Base-by-base conservation (phyloP, 1,284 basidiomycete genomes). In the Marasmius oreades region DNA sequence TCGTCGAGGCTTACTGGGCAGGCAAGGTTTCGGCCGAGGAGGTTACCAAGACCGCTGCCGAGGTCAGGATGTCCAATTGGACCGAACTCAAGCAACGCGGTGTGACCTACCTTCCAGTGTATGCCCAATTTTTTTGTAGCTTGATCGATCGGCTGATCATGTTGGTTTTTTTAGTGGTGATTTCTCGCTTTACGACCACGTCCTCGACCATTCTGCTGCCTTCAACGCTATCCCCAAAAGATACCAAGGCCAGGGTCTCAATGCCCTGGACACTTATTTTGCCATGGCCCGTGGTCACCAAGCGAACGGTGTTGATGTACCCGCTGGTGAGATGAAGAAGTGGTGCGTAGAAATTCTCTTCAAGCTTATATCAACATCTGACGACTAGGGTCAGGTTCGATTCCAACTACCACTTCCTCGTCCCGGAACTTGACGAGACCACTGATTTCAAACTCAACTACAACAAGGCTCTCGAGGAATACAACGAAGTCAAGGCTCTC, bases 341-440 rank as follows among this genome's bases (percentile, higher is more conserved):
- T 98, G 95, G 93, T 90, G 66, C 61, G 83, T 76, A 48, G 58
- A 55, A 22, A 48, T 54, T 56, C 6, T 43, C 48, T 23, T 55
- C 57, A 52, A 33, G 63, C 47, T 56, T 45, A 55, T 37, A 42
- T 59, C 55, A 66, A 28, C 36, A 54, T 53, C 39, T 53, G 54
- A n/a, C 20, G 28, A 28, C n/a, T 51, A 50, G 42, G 50, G 8
- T 46, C 63, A 93, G 93, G 94, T 99, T 98, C 76, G 96, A 99
- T 80, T 98, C 95, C 57, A 99, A 99, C 87, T 99, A 99, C 83
- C 97, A 99, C 82, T 96, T 91, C 71, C 94, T 99, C 76, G 96
- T 98, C 62, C 96, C 95, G 60, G 97, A 99, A 79, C 86, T 99
- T 76, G 92, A 92, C 22, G 90, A 95, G 60, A 79, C 83, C 68